These are phyloP conservation scores for Trichoderma harzianum DNA, from an alignment of 2,329 filamentous ascomycete species.

Conservation along the genomic window DNA sequence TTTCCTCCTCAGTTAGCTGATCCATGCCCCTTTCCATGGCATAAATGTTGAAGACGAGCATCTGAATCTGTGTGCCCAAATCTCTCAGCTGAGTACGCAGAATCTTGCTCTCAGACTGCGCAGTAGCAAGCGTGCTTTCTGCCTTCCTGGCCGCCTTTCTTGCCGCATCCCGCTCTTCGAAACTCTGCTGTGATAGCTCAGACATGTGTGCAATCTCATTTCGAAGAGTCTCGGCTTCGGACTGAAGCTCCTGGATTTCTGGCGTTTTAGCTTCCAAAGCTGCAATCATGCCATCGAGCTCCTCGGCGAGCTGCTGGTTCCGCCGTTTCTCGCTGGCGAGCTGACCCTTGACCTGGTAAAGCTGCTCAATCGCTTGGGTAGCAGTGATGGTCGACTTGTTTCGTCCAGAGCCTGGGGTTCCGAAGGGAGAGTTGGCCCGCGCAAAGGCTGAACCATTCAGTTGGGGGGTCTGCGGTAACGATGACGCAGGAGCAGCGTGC, in stretches of 20 bases:
- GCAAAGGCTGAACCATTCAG: slow-evolving; percentile 53
- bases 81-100: slow-evolving; percentile 85
- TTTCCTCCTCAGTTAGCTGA: slow-evolving; percentile 67
- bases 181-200: slow-evolving; percentile 75
- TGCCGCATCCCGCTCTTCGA: slow-evolving; percentile 74
- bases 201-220: slow-evolving; percentile 83
- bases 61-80: slow-evolving; percentile 83
- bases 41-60: slow-evolving; percentile 83
- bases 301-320: slow-evolving; percentile 68
- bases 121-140: slow-evolving; percentile 64
- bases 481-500: slow-evolving; percentile 42
- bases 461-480: slow-evolving; percentile 58
- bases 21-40: slow-evolving; percentile 76
- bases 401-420: slow-evolving; percentile 56
- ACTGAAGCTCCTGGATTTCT: neutral
- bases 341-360: slow-evolving; percentile 66
- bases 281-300: slow-evolving; percentile 81
- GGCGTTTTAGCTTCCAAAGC: neutral
- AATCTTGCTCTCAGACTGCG: slow-evolving; percentile 69
- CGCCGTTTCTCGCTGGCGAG: slow-evolving; percentile 71
- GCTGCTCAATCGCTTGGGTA: slow-evolving; percentile 61
- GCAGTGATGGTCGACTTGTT: slow-evolving; percentile 55
- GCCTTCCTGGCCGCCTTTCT: slow-evolving; percentile 76
- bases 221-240: slow-evolving; percentile 72
- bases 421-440: slow-evolving; percentile 59